Evolutionary conservation across 441 rosid species (phyloP).

Genomic region (Hura crepitans): DNA sequence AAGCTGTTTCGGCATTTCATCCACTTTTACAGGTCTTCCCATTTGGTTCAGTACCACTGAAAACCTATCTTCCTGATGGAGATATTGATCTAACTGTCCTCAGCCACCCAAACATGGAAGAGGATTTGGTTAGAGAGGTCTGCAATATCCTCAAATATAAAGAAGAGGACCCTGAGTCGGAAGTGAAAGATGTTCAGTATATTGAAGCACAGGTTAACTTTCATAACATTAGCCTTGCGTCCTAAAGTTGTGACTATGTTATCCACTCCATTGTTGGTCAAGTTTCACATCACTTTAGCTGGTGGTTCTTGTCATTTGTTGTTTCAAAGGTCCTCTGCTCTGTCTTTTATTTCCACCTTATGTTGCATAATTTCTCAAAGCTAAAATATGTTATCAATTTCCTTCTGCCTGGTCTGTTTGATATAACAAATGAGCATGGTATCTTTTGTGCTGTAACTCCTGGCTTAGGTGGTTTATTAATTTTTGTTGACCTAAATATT

Average conservation of each 20-base stretch:
- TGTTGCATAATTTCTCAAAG: neutral
- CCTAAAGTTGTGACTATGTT: conserved; percentile 15
- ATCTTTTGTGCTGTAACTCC: neutral
- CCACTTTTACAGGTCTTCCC: conserved; percentile 58
- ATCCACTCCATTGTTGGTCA: neutral
- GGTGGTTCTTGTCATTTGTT: neutral
- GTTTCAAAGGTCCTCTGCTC: neutral
- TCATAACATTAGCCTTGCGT: conserved; percentile 15
- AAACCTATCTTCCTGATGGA: conserved; percentile 95
- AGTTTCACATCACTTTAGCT: neutral
- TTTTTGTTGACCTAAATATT: neutral
- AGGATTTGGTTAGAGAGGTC: conserved; percentile 47
- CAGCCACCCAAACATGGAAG: conserved; percentile 55
- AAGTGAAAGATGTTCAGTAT: conserved; percentile 62
- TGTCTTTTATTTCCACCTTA: neutral
- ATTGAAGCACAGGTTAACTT: conserved; percentile 76
- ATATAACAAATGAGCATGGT: neutral
- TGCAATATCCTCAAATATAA: conserved; percentile 47
- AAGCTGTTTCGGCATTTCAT: conserved; percentile 19
- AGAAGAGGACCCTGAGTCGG: conserved; percentile 43
- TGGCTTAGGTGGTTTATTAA: conserved; percentile 2
- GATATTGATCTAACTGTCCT: conserved; percentile 85
- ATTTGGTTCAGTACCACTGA: conserved; percentile 88
- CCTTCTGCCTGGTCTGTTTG: neutral
- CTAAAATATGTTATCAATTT: neutral